Evolutionary conservation across 164 flowering plant species (phyloP), one percentile per base, ranked within the genome.

Genomic region (Tinospora cordifolia): DNA sequence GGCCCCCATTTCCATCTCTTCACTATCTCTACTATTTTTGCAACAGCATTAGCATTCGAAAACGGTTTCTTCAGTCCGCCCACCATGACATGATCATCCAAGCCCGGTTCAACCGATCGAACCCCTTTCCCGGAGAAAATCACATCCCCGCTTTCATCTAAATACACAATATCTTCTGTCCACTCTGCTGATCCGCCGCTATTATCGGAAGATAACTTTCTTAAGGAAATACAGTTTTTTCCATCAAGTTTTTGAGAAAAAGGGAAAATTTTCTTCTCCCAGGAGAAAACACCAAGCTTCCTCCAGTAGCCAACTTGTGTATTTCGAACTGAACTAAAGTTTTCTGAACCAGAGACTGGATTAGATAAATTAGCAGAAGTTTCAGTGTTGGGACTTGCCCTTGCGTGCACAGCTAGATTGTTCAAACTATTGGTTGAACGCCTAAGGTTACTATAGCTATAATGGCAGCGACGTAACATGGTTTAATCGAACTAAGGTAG

Each of bases 1-100:
- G 97, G 98, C 3, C 97, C 97, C 98, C 98, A 93, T 80, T 82
- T 89, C 98, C 98, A 93, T 76, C 98, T 87, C 70, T 82, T 87
- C 34, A 89, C 91, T 51, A 87, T 80, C 83, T 91, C 98, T 6
- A 91, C 88, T 22, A 94, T 84, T 76, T 91, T 93, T 0, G 88
- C 86, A 49, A 93, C 93, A 0, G 90, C 94, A 0, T 83, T 74
- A 39, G 84, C 87, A 79, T 90, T 87, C 70, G 79, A 66, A 63
- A 90, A 78, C 0, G 96, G 89, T 81, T 89, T 89, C 82, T 83
- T 91, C 38, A 94, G 19, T 8, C 82, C 93, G 59, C 98, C 98
- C 21, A 86, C 82, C 93, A 94, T 84, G 6, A 94, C 90, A 82
- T 94, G 97, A 36, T 86, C 98, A 77, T 94, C 98, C 0, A 83